Evolutionary conservation across 306 rosid genomes (phyloP).

Genomic region (Morella rubra): DNA sequence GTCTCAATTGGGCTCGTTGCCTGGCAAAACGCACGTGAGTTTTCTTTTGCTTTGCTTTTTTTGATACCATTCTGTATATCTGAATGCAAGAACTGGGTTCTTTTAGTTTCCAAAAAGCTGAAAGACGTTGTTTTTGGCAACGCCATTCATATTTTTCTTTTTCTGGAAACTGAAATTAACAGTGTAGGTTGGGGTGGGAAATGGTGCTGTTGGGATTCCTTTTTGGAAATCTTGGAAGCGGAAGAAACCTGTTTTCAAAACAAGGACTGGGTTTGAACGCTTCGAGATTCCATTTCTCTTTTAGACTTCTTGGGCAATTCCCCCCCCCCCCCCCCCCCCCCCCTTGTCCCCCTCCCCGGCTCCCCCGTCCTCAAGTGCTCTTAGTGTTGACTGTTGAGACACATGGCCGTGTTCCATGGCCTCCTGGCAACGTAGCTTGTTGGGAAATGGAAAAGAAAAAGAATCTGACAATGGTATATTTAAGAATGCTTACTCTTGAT

Average conservation of each 20-base stretch:
- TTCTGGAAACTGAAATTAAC: neutral
- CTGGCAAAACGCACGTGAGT: conserved; percentile 1
- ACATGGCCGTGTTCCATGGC: no score
- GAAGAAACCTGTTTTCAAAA: neutral
- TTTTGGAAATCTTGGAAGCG: neutral
- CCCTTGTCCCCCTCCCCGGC: no score
- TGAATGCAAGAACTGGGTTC: neutral
- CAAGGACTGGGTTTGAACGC: neutral
- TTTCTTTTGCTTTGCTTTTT: neutral
- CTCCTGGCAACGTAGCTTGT: neutral
- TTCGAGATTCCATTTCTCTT: neutral
- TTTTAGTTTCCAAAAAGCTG: neutral
- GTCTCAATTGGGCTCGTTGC: neutral
- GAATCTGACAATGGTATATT: neutral
- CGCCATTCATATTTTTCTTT: neutral
- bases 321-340: no score
- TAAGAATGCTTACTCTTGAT: neutral
- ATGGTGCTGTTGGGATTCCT: neutral
- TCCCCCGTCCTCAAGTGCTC: no score
- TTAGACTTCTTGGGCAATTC: neutral
- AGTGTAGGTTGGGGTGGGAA: neutral
- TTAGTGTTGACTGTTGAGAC: no score
- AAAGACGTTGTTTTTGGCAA: neutral
- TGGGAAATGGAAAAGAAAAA: neutral
- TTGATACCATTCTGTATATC: neutral